Evolutionary conservation across 208 protist species (phyloP).

Genomic region (Tritrichomonas musculus): DNA sequence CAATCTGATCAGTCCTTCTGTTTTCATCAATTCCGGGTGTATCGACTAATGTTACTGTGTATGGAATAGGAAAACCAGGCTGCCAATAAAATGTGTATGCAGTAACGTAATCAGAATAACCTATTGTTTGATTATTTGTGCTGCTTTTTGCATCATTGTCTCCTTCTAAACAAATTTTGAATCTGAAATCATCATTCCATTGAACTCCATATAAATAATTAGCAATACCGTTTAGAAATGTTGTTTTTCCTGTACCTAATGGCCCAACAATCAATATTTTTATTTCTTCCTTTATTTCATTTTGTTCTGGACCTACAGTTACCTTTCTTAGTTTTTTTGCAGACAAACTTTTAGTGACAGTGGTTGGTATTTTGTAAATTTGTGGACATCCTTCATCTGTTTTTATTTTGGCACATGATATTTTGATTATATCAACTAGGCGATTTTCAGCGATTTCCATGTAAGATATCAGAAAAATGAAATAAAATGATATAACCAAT

Average conservation of each 20-base stretch:
- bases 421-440: too few species aligned
- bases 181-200: not conserved
- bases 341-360: not conserved
- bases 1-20: too few species aligned
- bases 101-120: not conserved
- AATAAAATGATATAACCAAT: too few species aligned
- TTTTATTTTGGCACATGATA: too few species aligned
- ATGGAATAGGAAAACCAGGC: not conserved
- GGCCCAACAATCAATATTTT: not conserved
- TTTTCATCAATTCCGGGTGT: not conserved
- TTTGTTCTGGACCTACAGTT: not conserved
- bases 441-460: too few species aligned
- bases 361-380: not conserved
- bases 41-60: not conserved
- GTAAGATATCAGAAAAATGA: too few species aligned
- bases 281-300: not conserved
- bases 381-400: not conserved
- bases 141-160: not conserved
- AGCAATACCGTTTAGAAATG: not conserved
- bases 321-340: not conserved
- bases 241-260: not conserved
- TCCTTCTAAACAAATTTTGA: not conserved
- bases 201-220: not conserved
- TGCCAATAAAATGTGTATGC: not conserved
- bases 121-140: not conserved